Conservation (phyloP, 192 early-diverging fungal genomes). For the Polychytrium aggregatum region DNA sequence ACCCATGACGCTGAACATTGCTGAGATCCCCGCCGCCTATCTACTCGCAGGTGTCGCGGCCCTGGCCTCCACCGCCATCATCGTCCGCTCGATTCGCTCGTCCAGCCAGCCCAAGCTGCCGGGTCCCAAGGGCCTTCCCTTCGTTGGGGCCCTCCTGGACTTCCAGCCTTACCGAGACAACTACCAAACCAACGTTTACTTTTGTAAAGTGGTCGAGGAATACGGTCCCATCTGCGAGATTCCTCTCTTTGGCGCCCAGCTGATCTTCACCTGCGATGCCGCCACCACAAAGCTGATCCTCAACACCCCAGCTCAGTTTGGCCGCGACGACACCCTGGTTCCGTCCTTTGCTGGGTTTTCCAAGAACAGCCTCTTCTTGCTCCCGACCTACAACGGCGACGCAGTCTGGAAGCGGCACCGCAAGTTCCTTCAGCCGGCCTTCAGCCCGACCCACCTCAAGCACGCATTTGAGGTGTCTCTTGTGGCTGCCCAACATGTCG, state of each 20-base stretch:
- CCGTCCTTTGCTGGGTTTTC: not conserved
- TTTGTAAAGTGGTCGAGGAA: not conserved
- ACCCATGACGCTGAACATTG: no score
- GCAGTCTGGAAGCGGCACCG: conserved; percentile 29
- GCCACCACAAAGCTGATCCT: not conserved
- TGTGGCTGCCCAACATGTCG: not conserved
- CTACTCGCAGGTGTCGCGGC: no score
- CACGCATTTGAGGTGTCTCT: conserved; percentile 4
- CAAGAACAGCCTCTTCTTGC: not conserved
- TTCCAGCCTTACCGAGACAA: not conserved
- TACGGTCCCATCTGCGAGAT: not conserved
- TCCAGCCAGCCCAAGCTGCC: conserved; percentile 8
- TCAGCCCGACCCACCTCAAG: conserved; percentile 24
- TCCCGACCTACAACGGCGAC: no score
- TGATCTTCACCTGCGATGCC: not conserved
- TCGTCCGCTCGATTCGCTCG: no score
- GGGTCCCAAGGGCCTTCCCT: conserved; percentile 10
- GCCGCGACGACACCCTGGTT: not conserved
- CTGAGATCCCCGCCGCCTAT: no score
- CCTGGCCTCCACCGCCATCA: no score
- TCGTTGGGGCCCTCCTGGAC: conserved; percentile 9
- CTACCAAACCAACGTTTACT: not conserved
- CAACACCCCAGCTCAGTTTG: not conserved
- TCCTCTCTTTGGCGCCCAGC: not conserved
- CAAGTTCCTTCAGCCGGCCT: conserved; percentile 30